Percentiles rank a stretch among this genome's conserved stretches.
phyloP scores from a whole-genome alignment of 352 stramenopile species.

The Phytophthora sansomeana region DNA sequence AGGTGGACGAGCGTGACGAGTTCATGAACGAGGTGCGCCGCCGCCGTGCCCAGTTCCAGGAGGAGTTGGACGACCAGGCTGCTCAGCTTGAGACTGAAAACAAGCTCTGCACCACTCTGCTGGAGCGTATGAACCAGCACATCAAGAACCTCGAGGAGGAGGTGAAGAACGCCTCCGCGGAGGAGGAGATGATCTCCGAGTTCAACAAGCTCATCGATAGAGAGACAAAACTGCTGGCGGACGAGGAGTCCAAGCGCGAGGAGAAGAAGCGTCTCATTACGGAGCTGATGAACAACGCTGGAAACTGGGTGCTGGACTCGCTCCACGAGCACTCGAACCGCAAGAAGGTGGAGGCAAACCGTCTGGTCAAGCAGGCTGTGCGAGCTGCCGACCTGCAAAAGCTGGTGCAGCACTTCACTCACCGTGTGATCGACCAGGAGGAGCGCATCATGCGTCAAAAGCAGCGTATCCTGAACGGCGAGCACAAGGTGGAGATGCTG shows the following conservation, averaged over 20 bases:
- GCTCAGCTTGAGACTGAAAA: conserved; percentile 80
- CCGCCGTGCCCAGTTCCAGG: conserved; percentile 84
- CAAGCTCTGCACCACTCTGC: conserved; percentile 78
- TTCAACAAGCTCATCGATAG: conserved; percentile 75
- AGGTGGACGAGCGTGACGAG: conserved; percentile 85
- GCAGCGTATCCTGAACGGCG: conserved; percentile 89
- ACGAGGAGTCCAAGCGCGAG: conserved; percentile 88
- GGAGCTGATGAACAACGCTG: conserved; percentile 87
- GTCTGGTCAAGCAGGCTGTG: conserved; percentile 85
- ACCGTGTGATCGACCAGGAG: conserved; percentile 90
- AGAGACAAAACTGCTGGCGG: conserved; percentile 78
- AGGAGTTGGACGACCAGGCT: conserved; percentile 83
- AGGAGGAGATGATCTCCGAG: conserved; percentile 79
- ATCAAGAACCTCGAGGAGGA: conserved; percentile 83
- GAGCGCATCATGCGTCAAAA: conserved; percentile 92
- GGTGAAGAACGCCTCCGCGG: conserved; percentile 73
- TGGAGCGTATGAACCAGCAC: conserved; percentile 87
- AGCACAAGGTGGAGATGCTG: conserved; percentile 93
- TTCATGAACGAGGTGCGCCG: conserved; percentile 91
- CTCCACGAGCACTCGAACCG: conserved; percentile 87
- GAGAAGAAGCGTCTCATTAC: conserved; percentile 90
- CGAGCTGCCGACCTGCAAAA: conserved; percentile 87
- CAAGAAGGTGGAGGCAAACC: conserved; percentile 89
- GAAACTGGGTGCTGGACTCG: conserved; percentile 87
- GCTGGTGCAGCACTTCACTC: conserved; percentile 90